A percentile compares a stretch with the other conserved stretches of the same genome.
phyloP scores from a whole-genome alignment of 345 rosid species.

The Salix viminalis region DNA sequence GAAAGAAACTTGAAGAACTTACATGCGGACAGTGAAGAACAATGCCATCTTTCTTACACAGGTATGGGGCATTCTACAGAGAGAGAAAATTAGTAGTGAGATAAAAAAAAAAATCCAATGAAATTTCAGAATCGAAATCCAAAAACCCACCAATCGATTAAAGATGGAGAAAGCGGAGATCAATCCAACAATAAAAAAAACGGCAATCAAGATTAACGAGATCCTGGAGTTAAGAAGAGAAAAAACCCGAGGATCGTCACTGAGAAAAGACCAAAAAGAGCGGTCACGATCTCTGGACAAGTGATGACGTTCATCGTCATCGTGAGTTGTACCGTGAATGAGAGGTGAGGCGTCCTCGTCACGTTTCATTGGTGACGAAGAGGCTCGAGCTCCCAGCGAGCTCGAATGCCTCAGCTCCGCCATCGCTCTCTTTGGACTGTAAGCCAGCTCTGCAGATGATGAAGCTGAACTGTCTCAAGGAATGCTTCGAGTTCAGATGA shows the following conservation, averaged over 20 bases:
- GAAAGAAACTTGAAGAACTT: conserved; percentile 30
- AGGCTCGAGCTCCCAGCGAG: conserved; percentile 76
- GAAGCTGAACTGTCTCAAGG: neutral
- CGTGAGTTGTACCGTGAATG: conserved; percentile 45
- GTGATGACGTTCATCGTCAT: conserved; percentile 38
- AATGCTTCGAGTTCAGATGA: neutral
- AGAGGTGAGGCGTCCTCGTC: conserved; percentile 84
- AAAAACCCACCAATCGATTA: conserved; percentile 53
- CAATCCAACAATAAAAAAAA: conserved; percentile 53
- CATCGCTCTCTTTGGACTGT: conserved; percentile 61
- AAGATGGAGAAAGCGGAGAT: conserved; percentile 64
- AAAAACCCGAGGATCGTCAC: conserved; percentile 73
- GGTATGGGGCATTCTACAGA: conserved; percentile 73
- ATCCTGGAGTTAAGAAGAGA: conserved; percentile 53
- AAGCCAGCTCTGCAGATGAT: conserved; percentile 15
- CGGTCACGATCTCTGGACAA: conserved; percentile 77
- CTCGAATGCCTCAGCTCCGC: conserved; percentile 95
- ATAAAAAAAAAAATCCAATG: neutral
- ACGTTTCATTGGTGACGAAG: conserved; percentile 82
- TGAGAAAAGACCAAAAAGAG: conserved; percentile 59
- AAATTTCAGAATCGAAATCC: neutral
- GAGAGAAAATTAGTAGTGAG: conserved; percentile 2
- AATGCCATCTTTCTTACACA: conserved; percentile 95
- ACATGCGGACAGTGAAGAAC: conserved; percentile 88
- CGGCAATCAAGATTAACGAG: conserved; percentile 44